Base-by-base conservation (phyloP, 164 flowering plant species). In the Pachysandra terminalis region DNA sequence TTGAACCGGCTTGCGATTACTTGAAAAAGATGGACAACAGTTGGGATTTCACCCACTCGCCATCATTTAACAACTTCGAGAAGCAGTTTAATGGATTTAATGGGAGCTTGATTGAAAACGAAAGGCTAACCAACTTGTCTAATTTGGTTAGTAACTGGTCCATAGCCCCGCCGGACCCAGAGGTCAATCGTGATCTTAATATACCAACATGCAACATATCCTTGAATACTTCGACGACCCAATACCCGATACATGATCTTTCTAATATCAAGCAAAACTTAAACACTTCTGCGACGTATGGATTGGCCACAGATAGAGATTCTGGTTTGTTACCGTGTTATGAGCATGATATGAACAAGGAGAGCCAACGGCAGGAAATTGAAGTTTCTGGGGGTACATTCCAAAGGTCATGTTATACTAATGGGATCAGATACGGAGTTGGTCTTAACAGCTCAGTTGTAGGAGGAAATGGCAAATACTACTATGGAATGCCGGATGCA, bases 81-180 rank as follows among this genome's bases (percentile, higher is more conserved):
- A 75, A 74, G 41, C 77, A 76, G 16, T 23, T 78, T 7, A 71
- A 65, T 23, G 70, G 75, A 23, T 67, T 68, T 24, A 61, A 65
- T 28, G 73, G 68, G 9, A 68, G 64, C 72, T 59, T 76, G 48
- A 35, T 70, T 5, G 80, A 77, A 52, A 74, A 56, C 19, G 78
- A 79, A 62, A 76, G 81, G 61, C 53, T 81, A 0, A 69, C 66
- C 58, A 81, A 77, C 74, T 54, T 79, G 14, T 72, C 87, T 12
- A 80, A 80, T 61, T 52, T 81, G 64, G 84, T 80, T 41, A 80
- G 73, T 69, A 74, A 80, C 70, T 85, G 86, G 90, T 85, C 88
- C 1, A 85, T 85, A 71, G 87, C 88, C 19, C 88, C 85, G 2
- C 87, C 87, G 3, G 68, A 73, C 63, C 80, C 84, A 3, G 76